A percentile compares a stretch with the other conserved stretches of the same genome.
Evolutionary conservation across 148 eudicot genomes (phyloP).

Genomic region (Gaultheria prostrata): DNA sequence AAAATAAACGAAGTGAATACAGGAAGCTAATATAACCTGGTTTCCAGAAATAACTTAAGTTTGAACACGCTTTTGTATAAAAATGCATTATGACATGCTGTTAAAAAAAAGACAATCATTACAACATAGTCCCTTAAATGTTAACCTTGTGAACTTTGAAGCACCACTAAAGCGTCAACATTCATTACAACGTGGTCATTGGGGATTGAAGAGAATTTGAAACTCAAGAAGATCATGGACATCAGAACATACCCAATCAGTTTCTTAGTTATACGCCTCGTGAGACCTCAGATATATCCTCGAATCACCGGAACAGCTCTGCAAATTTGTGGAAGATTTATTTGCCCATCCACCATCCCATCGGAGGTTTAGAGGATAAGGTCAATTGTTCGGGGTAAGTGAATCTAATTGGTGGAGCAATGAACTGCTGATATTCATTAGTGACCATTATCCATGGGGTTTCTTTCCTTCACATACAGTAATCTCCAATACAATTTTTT

Average conservation of each 20-base stretch:
- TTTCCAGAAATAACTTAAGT: background rate
- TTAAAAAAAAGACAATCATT: background rate
- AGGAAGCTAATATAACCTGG: background rate
- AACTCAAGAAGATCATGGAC: background rate
- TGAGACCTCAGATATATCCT: background rate
- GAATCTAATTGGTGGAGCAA: conserved; percentile 12
- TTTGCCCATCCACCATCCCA: background rate
- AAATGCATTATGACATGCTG: background rate
- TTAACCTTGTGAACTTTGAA: background rate
- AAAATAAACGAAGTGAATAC: background rate
- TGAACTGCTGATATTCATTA: background rate
- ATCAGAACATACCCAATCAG: background rate
- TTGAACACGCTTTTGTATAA: background rate
- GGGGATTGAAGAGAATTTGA: background rate
- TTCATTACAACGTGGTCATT: background rate
- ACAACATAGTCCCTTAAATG: background rate
- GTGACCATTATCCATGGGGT: background rate
- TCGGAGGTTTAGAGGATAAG: background rate
- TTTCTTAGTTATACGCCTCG: background rate
- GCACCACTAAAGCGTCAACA: background rate
- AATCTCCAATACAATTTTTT: background rate
- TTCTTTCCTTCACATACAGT: background rate
- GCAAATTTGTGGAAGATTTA: conserved; percentile 4
- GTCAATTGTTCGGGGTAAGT: background rate
- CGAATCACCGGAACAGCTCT: background rate